phyloP scores from a whole-genome alignment of 2,329 filamentous ascomycete species.

The Aspergillus brasiliensis region DNA sequence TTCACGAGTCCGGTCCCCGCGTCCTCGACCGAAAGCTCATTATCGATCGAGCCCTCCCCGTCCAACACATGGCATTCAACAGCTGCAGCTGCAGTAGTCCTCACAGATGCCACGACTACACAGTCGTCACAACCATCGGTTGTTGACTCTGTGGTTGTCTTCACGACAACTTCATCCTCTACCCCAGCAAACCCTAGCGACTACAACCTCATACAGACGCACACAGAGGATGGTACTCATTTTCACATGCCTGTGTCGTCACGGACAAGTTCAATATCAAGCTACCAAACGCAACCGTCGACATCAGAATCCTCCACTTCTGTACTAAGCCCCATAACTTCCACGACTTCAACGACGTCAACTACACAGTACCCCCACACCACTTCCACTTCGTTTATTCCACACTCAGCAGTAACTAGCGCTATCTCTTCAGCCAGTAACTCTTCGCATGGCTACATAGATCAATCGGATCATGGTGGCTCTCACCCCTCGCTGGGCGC shows the following conservation, averaged over 20 bases:
- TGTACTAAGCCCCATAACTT: not conserved
- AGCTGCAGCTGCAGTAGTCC: not conserved
- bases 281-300: not conserved
- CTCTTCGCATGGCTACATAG: not conserved
- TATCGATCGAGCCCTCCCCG: not conserved
- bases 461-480: slow-evolving; percentile 1
- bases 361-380: not conserved
- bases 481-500: slow-evolving; percentile 17
- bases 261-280: not conserved
- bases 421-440: slow-evolving; percentile 3
- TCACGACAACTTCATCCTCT: not conserved
- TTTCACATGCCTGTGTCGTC: slow-evolving; percentile 2
- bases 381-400: not conserved
- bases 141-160: not conserved
- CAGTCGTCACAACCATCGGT: not conserved
- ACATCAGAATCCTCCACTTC: not conserved
- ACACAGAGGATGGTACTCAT: not conserved
- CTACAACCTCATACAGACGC: not conserved
- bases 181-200: not conserved
- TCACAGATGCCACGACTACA: not conserved
- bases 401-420: slow-evolving; percentile 3
- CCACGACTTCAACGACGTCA: not conserved
- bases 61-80: not conserved
- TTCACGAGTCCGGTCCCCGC: not conserved
- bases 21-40: not conserved